Percentiles rank a stretch among this genome's conserved stretches.
Conservation (phyloP, 306 rosid genomes). For the Cajanus cajan region DNA sequence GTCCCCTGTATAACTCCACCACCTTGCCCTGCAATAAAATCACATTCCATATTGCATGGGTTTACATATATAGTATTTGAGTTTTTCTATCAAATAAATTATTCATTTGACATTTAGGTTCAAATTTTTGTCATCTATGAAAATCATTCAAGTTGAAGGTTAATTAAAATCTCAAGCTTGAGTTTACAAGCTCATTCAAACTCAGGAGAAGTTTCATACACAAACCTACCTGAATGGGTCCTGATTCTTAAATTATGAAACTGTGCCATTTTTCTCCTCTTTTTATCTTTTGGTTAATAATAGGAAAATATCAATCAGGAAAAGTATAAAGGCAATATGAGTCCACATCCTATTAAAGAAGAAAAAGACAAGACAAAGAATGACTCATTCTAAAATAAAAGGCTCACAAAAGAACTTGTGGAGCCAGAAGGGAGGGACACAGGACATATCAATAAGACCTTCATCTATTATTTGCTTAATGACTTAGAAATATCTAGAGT, state of each 20-base stretch:
- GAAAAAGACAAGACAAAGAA: neutral
- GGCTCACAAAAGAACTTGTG: neutral
- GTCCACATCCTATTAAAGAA: neutral
- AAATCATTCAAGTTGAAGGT: neutral
- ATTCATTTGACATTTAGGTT: neutral
- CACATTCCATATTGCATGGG: constrained; percentile 17
- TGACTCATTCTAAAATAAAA: neutral
- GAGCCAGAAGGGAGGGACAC: neutral
- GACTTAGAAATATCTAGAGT: neutral
- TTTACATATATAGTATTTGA: neutral
- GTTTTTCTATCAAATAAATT: neutral
- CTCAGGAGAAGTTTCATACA: neutral
- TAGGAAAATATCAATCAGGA: neutral
- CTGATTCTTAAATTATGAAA: neutral
- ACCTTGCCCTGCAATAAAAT: constrained; percentile 68
- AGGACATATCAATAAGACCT: neutral
- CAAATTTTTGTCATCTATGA: neutral
- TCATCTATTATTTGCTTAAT: neutral
- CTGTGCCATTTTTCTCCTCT: neutral
- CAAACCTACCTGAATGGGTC: neutral
- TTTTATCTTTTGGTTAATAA: neutral
- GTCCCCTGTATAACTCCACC: constrained; percentile 99
- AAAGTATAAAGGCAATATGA: neutral
- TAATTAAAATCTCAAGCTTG: constrained; percentile 11
- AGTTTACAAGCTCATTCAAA: constrained; percentile 17